Evolutionary conservation across 1,284 basidiomycete genomes (phyloP).

Genomic region (Pascua guehoae): DNA sequence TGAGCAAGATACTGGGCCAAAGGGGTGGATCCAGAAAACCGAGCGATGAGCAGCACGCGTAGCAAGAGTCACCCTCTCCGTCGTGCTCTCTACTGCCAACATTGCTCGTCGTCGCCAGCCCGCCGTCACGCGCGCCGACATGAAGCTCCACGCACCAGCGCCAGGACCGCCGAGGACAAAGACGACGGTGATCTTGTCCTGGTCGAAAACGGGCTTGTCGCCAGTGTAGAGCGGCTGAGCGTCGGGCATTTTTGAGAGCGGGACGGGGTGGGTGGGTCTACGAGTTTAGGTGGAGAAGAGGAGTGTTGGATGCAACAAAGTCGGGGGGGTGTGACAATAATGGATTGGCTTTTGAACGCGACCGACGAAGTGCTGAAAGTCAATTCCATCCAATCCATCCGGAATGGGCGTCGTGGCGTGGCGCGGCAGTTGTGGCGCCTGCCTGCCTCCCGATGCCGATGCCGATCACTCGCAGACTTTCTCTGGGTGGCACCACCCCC

Average conservation of each 20-base stretch:
- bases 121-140: not conserved
- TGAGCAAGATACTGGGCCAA: not conserved
- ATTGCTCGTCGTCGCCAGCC: not conserved
- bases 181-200: conserved; percentile 75
- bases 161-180: conserved; percentile 98
- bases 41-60: not conserved
- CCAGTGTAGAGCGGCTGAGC: conserved; percentile 10
- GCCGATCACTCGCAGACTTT: no score
- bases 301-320: not conserved
- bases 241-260: conserved; percentile 8
- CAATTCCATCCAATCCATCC: no score
- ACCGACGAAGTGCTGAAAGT: no score
- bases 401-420: no score
- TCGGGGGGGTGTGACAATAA: no score
- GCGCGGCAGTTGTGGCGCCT: no score
- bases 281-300: not conserved
- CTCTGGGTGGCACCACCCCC: no score
- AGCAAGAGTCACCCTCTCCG: no score
- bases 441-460: no score
- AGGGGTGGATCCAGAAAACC: not conserved
- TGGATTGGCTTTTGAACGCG: no score
- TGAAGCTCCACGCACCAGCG: conserved; percentile 60
- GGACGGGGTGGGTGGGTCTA: not conserved
- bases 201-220: conserved; percentile 61
- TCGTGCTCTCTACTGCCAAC: no score